Evolutionary conservation across 306 rosid species (phyloP).

Genomic region (Adenanthera pavonina): DNA sequence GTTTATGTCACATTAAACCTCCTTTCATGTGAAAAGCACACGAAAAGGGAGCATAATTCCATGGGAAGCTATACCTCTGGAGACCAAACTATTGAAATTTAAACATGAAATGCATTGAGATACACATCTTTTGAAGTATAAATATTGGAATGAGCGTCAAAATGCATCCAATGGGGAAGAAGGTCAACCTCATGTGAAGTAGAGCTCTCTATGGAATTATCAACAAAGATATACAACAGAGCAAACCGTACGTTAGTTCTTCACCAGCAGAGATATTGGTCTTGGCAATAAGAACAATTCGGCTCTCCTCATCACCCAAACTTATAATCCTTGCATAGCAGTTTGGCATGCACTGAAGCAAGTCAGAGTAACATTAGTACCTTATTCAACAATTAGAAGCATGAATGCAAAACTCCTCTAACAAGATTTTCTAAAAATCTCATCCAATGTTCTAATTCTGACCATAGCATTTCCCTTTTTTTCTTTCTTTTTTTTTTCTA

Average conservation of each 20-base stretch:
- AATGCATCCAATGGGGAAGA: neutral
- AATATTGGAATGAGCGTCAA: neutral
- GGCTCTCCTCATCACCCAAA: conserved; percentile 63
- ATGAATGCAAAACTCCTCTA: neutral
- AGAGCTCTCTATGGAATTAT: neutral
- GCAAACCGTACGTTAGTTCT: conserved; percentile 81
- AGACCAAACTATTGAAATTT: neutral
- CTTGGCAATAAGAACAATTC: conserved; percentile 88
- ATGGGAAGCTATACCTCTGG: neutral
- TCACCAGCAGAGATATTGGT: conserved; percentile 74
- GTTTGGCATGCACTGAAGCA: conserved; percentile 93
- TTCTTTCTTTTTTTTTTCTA: neutral
- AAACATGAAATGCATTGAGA: neutral
- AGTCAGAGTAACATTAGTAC: conserved; percentile 24
- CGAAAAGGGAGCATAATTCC: neutral
- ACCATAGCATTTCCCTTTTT: conserved; percentile 1
- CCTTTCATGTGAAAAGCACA: neutral
- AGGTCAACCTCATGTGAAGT: neutral
- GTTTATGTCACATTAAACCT: conserved; percentile 1
- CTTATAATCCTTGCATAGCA: conserved; percentile 91
- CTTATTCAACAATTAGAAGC: neutral
- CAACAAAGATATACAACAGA: conserved; percentile 1
- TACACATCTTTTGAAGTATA: neutral
- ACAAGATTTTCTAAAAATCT: neutral
- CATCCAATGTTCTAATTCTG: conserved; percentile 5